Conservation (phyloP, 139 green algal genomes). For the Chlamydomonas schloesseri region DNA sequence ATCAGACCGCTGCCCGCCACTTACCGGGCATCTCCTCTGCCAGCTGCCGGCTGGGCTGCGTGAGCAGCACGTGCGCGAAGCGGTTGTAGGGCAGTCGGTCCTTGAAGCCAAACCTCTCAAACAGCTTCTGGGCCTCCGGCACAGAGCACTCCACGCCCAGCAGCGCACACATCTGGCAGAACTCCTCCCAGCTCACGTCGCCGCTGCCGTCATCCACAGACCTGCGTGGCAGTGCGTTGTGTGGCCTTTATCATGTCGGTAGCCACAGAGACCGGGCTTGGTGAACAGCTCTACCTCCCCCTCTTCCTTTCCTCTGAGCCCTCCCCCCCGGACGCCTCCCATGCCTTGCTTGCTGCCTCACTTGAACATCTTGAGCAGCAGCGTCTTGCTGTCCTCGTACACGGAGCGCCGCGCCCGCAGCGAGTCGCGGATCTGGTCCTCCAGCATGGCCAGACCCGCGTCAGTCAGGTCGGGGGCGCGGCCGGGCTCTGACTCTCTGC, state of each 20-base stretch:
- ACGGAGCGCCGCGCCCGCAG: constrained; percentile 59
- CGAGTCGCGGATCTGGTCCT: constrained; percentile 66
- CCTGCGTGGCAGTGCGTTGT: constrained; percentile 50
- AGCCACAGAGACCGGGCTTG: no score
- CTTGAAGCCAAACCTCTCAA: constrained; percentile 60
- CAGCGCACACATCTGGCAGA: constrained; percentile 55
- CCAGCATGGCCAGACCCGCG: constrained; percentile 48
- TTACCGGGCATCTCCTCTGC: constrained; percentile 65
- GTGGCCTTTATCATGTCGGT: no score
- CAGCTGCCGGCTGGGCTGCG: constrained; percentile 63
- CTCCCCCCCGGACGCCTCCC: not conserved
- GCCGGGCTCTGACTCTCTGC: not conserved
- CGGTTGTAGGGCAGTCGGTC: constrained; percentile 66
- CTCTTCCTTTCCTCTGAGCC: not conserved
- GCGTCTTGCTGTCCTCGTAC: constrained; percentile 63
- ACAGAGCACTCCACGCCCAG: constrained; percentile 22
- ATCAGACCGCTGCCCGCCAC: not conserved
- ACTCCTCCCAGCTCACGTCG: constrained; percentile 62
- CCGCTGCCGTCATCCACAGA: constrained; percentile 69
- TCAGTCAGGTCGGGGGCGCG: constrained; percentile 43
- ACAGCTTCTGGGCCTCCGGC: constrained; percentile 56
- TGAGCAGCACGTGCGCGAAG: constrained; percentile 66
- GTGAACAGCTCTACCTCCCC: no score
- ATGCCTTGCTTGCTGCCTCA: constrained; percentile 9
- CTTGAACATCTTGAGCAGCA: constrained; percentile 72